phyloP scores from a whole-genome alignment of 1,284 basidiomycete genomes.

The Trichosporon sp. region DNA sequence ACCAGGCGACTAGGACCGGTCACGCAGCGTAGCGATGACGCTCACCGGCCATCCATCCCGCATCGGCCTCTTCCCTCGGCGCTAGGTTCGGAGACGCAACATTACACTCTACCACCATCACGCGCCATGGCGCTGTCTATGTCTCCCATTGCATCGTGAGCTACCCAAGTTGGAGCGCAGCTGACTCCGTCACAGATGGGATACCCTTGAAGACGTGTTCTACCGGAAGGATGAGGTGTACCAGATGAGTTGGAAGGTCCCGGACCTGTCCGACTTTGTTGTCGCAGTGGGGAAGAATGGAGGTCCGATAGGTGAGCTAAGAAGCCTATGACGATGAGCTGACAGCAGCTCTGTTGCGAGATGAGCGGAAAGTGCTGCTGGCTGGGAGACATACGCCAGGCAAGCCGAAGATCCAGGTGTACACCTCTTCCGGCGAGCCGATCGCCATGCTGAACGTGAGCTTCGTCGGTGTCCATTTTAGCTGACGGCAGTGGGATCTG shows the following conservation, averaged over 20 bases:
- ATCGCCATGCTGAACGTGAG: constrained; percentile 49
- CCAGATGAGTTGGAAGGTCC: constrained; percentile 70
- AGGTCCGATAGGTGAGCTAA: constrained; percentile 68
- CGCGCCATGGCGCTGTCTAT: constrained; percentile 17
- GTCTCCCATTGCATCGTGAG: constrained; percentile 26
- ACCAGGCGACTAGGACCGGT: too few species aligned
- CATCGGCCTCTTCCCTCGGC: neutral
- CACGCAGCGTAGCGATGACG: constrained; percentile 1
- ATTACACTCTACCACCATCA: neutral
- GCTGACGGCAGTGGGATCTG: constrained; percentile 38
- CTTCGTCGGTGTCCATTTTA: neutral
- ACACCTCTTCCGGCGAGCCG: constrained; percentile 48
- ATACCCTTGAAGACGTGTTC: constrained; percentile 49
- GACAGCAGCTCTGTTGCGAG: constrained; percentile 69
- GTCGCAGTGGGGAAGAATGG: constrained; percentile 77
- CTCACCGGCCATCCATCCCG: neutral
- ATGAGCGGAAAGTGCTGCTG: constrained; percentile 72
- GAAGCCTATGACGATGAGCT: neutral
- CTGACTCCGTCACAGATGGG: constrained; percentile 35
- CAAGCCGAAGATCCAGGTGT: constrained; percentile 58
- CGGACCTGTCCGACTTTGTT: constrained; percentile 72
- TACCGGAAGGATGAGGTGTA: constrained; percentile 72
- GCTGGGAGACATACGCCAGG: constrained; percentile 61
- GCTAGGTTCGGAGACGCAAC: neutral
- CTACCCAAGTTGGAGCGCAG: neutral